These are phyloP conservation scores for Gaeumannomyces sp. DNA, from an alignment of 2,329 filamentous ascomycete species.

Conservation along the genomic window DNA sequence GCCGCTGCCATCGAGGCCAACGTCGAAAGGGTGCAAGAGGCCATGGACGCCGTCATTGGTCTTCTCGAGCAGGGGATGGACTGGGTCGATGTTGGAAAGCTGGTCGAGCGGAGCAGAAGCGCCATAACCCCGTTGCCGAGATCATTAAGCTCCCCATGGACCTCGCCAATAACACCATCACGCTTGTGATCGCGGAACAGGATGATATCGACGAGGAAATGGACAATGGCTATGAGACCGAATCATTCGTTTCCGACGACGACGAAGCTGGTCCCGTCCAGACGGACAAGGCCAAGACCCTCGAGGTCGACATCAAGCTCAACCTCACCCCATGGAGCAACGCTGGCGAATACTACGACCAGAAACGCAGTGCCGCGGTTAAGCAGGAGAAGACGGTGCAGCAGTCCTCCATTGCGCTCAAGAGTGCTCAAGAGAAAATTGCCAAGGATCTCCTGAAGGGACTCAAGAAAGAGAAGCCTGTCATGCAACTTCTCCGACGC, in stretches of 20 bases:
- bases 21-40: conserved; percentile 83
- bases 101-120: conserved; percentile 84
- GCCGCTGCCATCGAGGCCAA: conserved; percentile 89
- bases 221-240: conserved; percentile 52
- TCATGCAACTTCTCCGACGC: conserved; percentile 74
- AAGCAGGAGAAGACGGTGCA: conserved; percentile 84
- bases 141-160: conserved; percentile 85
- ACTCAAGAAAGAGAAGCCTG: conserved; percentile 84
- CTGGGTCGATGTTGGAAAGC: conserved; percentile 82
- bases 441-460: conserved; percentile 77
- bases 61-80: conserved; percentile 95
- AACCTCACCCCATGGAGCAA: conserved; percentile 80
- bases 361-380: conserved; percentile 73
- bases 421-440: conserved; percentile 87
- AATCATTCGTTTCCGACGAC: conserved; percentile 47
- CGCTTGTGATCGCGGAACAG: conserved; percentile 61
- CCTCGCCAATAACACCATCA: conserved; percentile 82
- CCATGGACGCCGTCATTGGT: conserved; percentile 85
- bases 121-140: conserved; percentile 76
- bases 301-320: conserved; percentile 82
- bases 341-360: conserved; percentile 84
- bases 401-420: conserved; percentile 76
- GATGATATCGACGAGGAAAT: conserved; percentile 45
- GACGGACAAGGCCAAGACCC: conserved; percentile 47
- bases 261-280: conserved; percentile 35